Evolutionary conservation across 345 rosid genomes (phyloP).

Genomic region (Hypericum androsaemum): DNA sequence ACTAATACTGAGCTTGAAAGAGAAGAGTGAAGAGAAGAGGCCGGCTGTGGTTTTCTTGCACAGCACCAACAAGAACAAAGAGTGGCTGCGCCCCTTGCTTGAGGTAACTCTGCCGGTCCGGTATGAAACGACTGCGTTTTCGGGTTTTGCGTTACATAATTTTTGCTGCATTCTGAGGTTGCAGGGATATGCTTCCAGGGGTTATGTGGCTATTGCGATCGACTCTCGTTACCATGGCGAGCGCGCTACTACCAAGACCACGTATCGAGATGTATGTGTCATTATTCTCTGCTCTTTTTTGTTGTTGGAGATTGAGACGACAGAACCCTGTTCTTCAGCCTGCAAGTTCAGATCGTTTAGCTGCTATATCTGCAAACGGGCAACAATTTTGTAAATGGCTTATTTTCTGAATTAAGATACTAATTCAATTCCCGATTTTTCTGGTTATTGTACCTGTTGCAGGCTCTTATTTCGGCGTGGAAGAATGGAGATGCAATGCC

Average conservation of each 20-base stretch:
- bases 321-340: background rate
- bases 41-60: slow-evolving; percentile 87
- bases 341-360: too few relatives aligned
- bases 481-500: slow-evolving; percentile 92
- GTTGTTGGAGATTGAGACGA: too few relatives aligned
- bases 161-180: too few relatives aligned
- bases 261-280: slow-evolving; percentile 53
- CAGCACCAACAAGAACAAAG: slow-evolving; percentile 65
- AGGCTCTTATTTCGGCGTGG: slow-evolving; percentile 93
- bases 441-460: slow-evolving; percentile 17
- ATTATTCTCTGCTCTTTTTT: background rate
- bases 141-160: too few relatives aligned
- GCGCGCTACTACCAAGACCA: slow-evolving; percentile 50
- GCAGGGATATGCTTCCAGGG: slow-evolving; percentile 89
- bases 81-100: slow-evolving; percentile 83
- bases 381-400: too few relatives aligned
- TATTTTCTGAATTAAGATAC: too few relatives aligned
- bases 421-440: background rate
- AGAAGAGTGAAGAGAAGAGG: slow-evolving; percentile 21
- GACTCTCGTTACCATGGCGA: slow-evolving; percentile 97
- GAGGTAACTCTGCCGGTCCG: slow-evolving; percentile 36
- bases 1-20: slow-evolving; percentile 55
- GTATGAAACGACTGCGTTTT: too few relatives aligned
- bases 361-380: too few relatives aligned
- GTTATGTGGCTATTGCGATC: slow-evolving; percentile 62